Evolutionary conservation across 371 early-diverging fungal species (phyloP).

Genomic region (Mortierella sp.): DNA sequence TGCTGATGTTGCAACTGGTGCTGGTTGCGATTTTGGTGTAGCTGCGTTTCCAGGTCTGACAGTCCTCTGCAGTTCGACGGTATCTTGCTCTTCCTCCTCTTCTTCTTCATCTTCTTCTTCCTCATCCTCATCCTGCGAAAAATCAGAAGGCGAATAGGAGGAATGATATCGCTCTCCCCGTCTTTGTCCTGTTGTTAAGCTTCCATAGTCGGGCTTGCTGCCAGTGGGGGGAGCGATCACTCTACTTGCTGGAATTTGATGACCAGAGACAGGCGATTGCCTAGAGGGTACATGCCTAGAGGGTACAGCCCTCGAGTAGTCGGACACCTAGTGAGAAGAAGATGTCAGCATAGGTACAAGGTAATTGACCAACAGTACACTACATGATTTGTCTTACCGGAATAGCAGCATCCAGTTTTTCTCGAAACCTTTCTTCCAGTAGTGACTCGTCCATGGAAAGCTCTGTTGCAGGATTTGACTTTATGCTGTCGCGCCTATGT

Average conservation of each 20-base stretch:
- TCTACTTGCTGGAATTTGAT: not conserved
- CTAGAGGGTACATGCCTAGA: not conserved
- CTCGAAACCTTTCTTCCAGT: slow-evolving; percentile 13
- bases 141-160: slow-evolving; percentile 42
- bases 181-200: not conserved
- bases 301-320: no score
- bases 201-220: not conserved
- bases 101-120: slow-evolving; percentile 11
- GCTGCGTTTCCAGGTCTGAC: not conserved
- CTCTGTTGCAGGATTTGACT: not conserved
- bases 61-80: slow-evolving; percentile 19
- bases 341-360: no score
- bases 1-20: not conserved
- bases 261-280: not conserved
- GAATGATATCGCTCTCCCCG: slow-evolving; percentile 24
- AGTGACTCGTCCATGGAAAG: slow-evolving; percentile 17
- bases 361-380: no score
- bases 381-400: slow-evolving; percentile 6
- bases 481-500: not conserved
- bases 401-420: slow-evolving; percentile 1
- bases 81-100: slow-evolving; percentile 29
- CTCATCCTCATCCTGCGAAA: slow-evolving; percentile 13
- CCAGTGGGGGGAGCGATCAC: not conserved
- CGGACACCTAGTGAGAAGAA: no score
- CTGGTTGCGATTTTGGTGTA: not conserved